Evolutionary conservation across 2,329 filamentous ascomycete species (phyloP).

Genomic region (Keithomyces neogunnii): DNA sequence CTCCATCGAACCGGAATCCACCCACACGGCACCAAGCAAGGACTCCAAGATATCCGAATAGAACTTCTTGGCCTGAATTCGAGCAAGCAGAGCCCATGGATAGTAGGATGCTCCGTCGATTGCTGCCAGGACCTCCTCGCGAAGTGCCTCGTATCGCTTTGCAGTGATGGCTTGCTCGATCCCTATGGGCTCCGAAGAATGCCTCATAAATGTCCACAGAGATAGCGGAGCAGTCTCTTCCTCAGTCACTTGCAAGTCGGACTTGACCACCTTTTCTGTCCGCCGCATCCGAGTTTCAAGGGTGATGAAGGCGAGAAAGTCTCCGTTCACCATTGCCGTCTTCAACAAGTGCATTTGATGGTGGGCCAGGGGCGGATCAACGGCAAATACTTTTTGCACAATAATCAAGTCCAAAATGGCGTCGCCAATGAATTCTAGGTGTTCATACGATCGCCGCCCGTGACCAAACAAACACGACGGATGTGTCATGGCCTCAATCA

Average conservation of each 20-base stretch:
- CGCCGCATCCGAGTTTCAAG: conserved; percentile 36
- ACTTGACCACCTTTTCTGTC: conserved; percentile 12
- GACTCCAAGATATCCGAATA: conserved; percentile 79
- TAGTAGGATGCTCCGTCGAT: conserved; percentile 47
- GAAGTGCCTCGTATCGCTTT: conserved; percentile 38
- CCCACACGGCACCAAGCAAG: conserved; percentile 71
- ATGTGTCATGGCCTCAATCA: conserved; percentile 78
- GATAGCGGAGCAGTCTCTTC: conserved; percentile 23
- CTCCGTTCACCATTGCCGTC: conserved; percentile 68
- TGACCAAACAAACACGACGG: conserved; percentile 46
- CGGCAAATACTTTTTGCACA: conserved; percentile 49
- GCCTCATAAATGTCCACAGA: conserved; percentile 65
- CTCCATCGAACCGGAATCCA: conserved; percentile 62
- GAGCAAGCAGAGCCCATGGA: conserved; percentile 67
- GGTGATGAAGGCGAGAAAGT: conserved; percentile 69
- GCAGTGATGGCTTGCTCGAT: conserved; percentile 34
- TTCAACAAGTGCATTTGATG: conserved; percentile 68
- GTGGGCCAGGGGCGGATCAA: conserved; percentile 32
- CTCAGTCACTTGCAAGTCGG: conserved; percentile 11
- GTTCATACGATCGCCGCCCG: conserved; percentile 43
- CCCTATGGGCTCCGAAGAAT: conserved; percentile 39
- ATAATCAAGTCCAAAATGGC: conserved; percentile 74
- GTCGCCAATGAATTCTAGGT: conserved; percentile 84
- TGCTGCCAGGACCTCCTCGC: conserved; percentile 37
- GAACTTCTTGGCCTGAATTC: conserved; percentile 63